Conservation (phyloP, 495 filamentous ascomycete genomes). For the Collariella sp. region DNA sequence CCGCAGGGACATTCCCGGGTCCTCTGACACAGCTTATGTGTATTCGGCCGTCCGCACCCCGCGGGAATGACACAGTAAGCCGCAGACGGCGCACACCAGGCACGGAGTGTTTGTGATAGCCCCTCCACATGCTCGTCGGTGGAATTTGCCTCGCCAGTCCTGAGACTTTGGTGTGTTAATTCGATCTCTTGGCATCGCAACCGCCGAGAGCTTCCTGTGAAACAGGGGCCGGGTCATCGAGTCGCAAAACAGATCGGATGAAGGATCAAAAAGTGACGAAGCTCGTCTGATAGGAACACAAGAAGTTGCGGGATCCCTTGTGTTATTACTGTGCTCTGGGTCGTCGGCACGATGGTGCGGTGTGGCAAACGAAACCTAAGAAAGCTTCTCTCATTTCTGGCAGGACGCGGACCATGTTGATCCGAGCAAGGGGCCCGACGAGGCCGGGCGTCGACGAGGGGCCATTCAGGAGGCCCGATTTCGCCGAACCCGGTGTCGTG, state of each 20-base stretch:
- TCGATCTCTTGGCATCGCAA: not conserved
- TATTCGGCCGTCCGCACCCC: not conserved
- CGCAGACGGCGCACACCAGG: no score
- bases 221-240: not conserved
- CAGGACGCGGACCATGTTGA: conserved; percentile 7
- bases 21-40: not conserved
- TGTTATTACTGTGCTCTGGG: not conserved
- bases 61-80: not conserved
- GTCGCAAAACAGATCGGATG: not conserved
- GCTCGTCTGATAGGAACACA: not conserved
- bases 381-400: not conserved
- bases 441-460: not conserved
- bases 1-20: not conserved
- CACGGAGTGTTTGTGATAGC: not conserved
- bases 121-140: not conserved
- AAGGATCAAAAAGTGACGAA: not conserved
- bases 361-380: conserved; percentile 5
- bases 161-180: not conserved
- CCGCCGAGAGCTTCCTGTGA: not conserved
- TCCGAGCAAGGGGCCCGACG: no score
- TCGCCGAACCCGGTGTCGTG: not conserved
- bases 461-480: conserved; percentile 3
- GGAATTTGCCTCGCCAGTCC: not conserved
- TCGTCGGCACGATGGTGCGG: conserved; percentile 2
- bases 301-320: not conserved